Base-by-base conservation (phyloP, 1,284 basidiomycete genomes). In the Irpex rosettiformis region DNA sequence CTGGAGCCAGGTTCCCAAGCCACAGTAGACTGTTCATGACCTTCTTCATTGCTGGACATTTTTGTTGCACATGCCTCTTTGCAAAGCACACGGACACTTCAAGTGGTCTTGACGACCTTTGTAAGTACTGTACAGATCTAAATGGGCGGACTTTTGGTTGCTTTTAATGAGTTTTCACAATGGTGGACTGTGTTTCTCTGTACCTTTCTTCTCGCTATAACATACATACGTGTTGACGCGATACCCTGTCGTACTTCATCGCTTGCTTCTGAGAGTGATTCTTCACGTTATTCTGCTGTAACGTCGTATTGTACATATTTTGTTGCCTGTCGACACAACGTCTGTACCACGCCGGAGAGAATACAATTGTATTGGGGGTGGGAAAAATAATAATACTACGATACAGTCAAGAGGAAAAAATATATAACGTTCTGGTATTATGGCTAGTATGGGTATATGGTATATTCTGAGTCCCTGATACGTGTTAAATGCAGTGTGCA, bases 1-100 rank as follows among this genome's bases (percentile, higher is more conserved):
- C 43, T 72, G 69, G 70, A 54, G 61, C 51, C 62, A n/a, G 18
- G 54, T 58, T 52, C 49, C 51, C 48, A 51, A 27, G 22, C 48
- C 48, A 10, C 43, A 47, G 22, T 47, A 47, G 43, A 24, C 18
- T 47, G 8, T 24, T 10, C 43, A 21, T 18, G n/a, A 13, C 42
- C 16, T 47, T 11, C 16, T 48, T 27, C 29, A 29, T 29, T 18
- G 56, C 48, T 42, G 33, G 45, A 37, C 37, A 18, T 52, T 22
- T 28, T 37, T 37, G 33, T 37, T 37, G 33, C 33, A 37, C 33
- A n/a, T n/a, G n/a, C n/a, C n/a, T 37, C 10, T 37, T 11, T 16
- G 16, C 16, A 37, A 11, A 37, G 13, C 43, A 18, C 43, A 45
- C 18, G n/a, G n/a, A 45, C 21, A 45, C 43, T 22, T 45, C 43